These are phyloP conservation scores for Peribolospora kevripleyi DNA, from an alignment of 768 basidiomycete species.

Conservation along the genomic window DNA sequence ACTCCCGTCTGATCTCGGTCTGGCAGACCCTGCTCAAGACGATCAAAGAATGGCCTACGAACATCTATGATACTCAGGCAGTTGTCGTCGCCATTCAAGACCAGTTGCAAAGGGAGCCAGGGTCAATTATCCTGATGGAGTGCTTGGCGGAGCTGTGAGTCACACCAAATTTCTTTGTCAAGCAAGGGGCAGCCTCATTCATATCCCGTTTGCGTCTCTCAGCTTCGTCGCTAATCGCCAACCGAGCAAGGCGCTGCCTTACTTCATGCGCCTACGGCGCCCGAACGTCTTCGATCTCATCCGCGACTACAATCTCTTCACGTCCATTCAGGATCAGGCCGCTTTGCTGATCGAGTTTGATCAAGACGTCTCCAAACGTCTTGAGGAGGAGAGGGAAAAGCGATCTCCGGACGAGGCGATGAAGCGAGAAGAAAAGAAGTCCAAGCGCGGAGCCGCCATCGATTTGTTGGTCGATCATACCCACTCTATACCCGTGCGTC, in stretches of 20 bases:
- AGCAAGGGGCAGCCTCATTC: not conserved
- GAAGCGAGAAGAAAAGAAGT: constrained; percentile 4
- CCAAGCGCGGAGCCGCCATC: constrained; percentile 46
- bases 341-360: constrained; percentile 84
- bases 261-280: constrained; percentile 57
- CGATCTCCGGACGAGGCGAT: not conserved
- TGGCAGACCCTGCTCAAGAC: constrained; percentile 45
- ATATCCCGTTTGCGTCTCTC: not conserved
- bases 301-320: constrained; percentile 74
- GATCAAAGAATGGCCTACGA: constrained; percentile 67
- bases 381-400: constrained; percentile 8
- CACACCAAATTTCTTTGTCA: not conserved
- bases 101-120: constrained; percentile 42
- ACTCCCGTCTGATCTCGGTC: not conserved
- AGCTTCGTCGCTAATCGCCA: constrained; percentile 74
- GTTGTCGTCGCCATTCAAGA: constrained; percentile 73
- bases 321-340: constrained; percentile 82
- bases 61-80: constrained; percentile 66
- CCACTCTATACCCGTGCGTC: constrained; percentile 73
- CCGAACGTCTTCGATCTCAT: constrained; percentile 88
- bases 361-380: constrained; percentile 34
- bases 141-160: constrained; percentile 69
- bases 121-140: constrained; percentile 56
- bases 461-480: constrained; percentile 72
- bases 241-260: constrained; percentile 80